These are phyloP conservation scores for Fusarium verrucosum DNA, from an alignment of 2,329 filamentous ascomycete genomes.

Conservation along the genomic window DNA sequence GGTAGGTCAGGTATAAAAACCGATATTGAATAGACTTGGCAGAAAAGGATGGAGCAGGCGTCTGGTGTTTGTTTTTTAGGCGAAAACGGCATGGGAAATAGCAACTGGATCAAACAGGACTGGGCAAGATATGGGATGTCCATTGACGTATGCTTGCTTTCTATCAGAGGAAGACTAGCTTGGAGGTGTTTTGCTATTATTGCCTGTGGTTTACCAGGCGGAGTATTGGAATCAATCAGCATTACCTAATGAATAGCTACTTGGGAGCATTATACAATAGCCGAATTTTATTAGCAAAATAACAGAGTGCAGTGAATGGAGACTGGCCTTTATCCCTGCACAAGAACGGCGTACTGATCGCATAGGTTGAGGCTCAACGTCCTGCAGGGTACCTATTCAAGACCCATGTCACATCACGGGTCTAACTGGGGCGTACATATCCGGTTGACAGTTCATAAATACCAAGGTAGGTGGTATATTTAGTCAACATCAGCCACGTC, in stretches of 20 bases:
- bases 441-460: too few species aligned
- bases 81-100: not conserved
- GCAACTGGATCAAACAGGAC: constrained; percentile 16
- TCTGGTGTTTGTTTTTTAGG: not conserved
- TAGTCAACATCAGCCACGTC: not conserved
- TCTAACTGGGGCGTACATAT: not conserved
- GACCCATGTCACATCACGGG: not conserved
- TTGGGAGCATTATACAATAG: not conserved
- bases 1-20: not conserved
- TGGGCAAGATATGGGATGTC: not conserved
- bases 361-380: too few species aligned
- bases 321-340: not conserved
- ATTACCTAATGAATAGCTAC: not conserved
- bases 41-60: not conserved
- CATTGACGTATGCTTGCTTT: not conserved
- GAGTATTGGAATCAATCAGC: not conserved
- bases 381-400: not conserved
- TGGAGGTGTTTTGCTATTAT: not conserved
- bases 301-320: not conserved
- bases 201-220: not conserved
- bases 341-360: not conserved
- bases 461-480: not conserved
- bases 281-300: not conserved
- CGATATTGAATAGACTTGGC: not conserved
- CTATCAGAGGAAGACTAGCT: not conserved